Conservation (phyloP, 1,284 basidiomycete species). For the Termitomyces sp. region DNA sequence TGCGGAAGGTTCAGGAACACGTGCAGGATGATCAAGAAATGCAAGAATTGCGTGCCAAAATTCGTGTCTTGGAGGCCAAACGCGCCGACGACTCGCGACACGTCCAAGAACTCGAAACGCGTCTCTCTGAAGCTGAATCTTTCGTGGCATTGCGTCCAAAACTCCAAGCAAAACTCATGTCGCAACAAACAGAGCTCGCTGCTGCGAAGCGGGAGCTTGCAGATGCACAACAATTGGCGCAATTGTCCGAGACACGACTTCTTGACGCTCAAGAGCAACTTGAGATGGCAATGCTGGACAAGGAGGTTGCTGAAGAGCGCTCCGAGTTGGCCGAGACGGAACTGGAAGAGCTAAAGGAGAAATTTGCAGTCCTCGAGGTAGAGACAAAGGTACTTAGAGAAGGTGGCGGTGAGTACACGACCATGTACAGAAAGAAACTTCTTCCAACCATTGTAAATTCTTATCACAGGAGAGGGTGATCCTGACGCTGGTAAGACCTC, state of each 20-base stretch:
- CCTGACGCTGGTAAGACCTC: slow-evolving; percentile 49
- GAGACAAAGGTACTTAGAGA: slow-evolving; percentile 74
- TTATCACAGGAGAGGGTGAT: slow-evolving; percentile 19
- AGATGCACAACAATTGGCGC: slow-evolving; percentile 58
- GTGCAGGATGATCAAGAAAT: slow-evolving; percentile 52
- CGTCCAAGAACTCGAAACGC: slow-evolving; percentile 81
- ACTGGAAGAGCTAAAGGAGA: slow-evolving; percentile 74
- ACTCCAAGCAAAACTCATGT: slow-evolving; percentile 81
- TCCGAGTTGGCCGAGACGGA: slow-evolving; percentile 79
- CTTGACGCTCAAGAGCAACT: slow-evolving; percentile 81
- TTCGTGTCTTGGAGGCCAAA: slow-evolving; percentile 82
- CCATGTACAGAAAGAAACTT: neutral
- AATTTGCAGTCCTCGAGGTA: slow-evolving; percentile 76
- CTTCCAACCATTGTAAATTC: neutral
- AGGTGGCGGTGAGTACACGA: slow-evolving; percentile 30
- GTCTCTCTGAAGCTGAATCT: slow-evolving; percentile 77
- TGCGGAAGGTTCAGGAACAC: slow-evolving; percentile 13
- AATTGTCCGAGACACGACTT: slow-evolving; percentile 31
- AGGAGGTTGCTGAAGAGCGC: slow-evolving; percentile 95
- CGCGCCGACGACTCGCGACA: slow-evolving; percentile 82
- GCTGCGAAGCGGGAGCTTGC: slow-evolving; percentile 62
- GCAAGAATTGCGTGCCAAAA: slow-evolving; percentile 81
- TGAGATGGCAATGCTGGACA: slow-evolving; percentile 94
- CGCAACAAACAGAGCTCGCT: slow-evolving; percentile 74
- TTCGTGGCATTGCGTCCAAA: slow-evolving; percentile 86